Evolutionary conservation across 371 early-diverging fungal genomes (phyloP), one percentile per base, ranked within the genome.

Genomic region (Syncephalastrum racemosum): DNA sequence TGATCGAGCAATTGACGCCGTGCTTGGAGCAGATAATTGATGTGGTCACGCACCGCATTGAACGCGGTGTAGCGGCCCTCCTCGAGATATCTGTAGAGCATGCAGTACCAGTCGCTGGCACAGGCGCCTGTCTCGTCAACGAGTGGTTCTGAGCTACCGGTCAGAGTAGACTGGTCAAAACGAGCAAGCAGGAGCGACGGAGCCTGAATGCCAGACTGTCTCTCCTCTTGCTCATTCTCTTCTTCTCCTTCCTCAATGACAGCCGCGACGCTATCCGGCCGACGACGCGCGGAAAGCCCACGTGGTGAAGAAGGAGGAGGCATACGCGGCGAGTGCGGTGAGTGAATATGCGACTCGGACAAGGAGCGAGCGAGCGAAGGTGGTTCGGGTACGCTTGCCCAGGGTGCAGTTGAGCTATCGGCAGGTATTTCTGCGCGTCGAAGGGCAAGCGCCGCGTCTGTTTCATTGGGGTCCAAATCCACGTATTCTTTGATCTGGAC

Each of bases 121-220:
- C 79, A 80, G 4, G 85, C 80, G 13, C 88, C 75, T 47, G 88
- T 83, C 52, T 88, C 90, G 56, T 89, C 91, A 3, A 87, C 75
- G 5, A 90, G 60, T 4, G 88, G 84, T 56, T 90, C 89, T 7
- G 70, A 70, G 25, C 47, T 58, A 12, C 88, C 90, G 1, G 78
- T 77, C 0, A 71, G 56, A 1, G 89, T 85, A 1, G 77, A 78
- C 27, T 83, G 78, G n/a, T 76, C 73, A 46, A 72, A 80, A 49
- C 86, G 67, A 55, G 76, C 62, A 15, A 79, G 54, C 7, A 80
- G 76, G 15, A 81, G 63, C 14, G 82, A 56, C 2, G 63, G 67
- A 27, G 53, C 47, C 19, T 39, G 24, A 16, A 41, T 16, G 41
- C 44, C 4, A 27, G 50, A n/a, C 19, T 49, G 36, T 49, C 54